Evolutionary conservation across 225 moss, liverwort and hornwort species (phyloP), one percentile per base, ranked within the genome.

Genomic region (Pseudisothecium myosuroides): DNA sequence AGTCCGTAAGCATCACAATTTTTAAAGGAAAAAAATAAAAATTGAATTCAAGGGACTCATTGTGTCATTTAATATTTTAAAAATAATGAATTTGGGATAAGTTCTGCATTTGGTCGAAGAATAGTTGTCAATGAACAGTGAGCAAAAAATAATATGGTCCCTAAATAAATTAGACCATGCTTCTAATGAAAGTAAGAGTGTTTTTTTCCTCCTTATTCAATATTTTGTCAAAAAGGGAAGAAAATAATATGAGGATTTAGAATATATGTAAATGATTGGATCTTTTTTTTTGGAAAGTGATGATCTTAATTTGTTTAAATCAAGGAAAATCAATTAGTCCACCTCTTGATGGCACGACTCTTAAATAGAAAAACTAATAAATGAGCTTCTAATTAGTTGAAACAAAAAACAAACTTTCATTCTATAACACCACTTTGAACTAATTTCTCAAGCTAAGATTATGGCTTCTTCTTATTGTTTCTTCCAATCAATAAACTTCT

Each of bases 281-380:
- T 23, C 13, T 39, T 39, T 14, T 10, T 69, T 2, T 14, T 41
- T 39, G 1, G 2, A 15, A 71, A 41, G 1, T 41, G 14, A 26
- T 41, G 5, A 41, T 15, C 1, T 41, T 5, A 41, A 11, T 14
- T n/a, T 68, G n/a, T 68, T 37, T 12, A 6, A 67, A 21, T 37
- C 37, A 68, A 68, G 4, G 9, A 39, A 68, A 68, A n/a, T 36
- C 2, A 6, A 22, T 37, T 22, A 11, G 12, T 68, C 12, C 12
- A 68, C n/a, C 12, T n/a, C 4, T 22, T 11, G 1, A n/a, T 68
- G 12, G 7, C 1, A 4, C 0, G 22, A n/a, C 13, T 68, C 13
- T 68, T 39, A 4, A 7, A n/a, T 68, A 22, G n/a, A 22, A 4
- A 10, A 67, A 21, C n/a, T 22, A 21, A 22, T 21, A 68, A 36